Base-by-base conservation (phyloP, 768 basidiomycete genomes). In the Auricularia sp. region DNA sequence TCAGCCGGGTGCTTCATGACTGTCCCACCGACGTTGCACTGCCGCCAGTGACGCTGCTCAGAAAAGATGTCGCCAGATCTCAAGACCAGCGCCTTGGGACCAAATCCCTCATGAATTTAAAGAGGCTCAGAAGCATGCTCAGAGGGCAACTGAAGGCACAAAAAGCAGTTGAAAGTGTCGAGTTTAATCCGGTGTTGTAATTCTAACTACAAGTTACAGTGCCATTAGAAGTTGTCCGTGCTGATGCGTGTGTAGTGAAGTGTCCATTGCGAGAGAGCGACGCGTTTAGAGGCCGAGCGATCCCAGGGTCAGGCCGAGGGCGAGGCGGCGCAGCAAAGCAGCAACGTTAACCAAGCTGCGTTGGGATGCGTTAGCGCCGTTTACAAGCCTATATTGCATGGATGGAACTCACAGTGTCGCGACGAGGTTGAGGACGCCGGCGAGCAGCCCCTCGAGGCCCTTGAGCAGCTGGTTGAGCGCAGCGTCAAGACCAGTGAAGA, bases 381-480 rank as follows among this genome's bases (percentile, higher is more conserved):
- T 18, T 6, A 12, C 3, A 6, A 18, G 10, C 6, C 0, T 14
- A 6, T 8, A 18, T 18, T 51, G 21, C 29, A 51, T 34, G 29
- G 14, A 33, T 14, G 21, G 12, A 18, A 47, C 71, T 61, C 34
- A 72, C 72, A 71, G 39, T 8, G 47, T 64, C 10, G 73, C 69
- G 56, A 74, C 72, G 64, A 74, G 70, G 62, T 64, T 69, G 59
- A 74, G 69, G 29, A 72, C 70, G 47, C 73, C 74, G 23, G 70
- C 71, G 36, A 74, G 68, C 61, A 74, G 69, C 18, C 47, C 67
- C 61, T 74, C 72, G 29, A 74, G 69, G 29, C 72, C 71, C 36
- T 59, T 18, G 8, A 74, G 43, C 34, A 73, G 67, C 59, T 72
- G 67, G 66, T 71, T 66, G 51, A 74, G 66, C 14, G 72, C 62